Evolutionary conservation across 805 yeast species (phyloP).

Genomic region (Alloascoidea hylecoeti): DNA sequence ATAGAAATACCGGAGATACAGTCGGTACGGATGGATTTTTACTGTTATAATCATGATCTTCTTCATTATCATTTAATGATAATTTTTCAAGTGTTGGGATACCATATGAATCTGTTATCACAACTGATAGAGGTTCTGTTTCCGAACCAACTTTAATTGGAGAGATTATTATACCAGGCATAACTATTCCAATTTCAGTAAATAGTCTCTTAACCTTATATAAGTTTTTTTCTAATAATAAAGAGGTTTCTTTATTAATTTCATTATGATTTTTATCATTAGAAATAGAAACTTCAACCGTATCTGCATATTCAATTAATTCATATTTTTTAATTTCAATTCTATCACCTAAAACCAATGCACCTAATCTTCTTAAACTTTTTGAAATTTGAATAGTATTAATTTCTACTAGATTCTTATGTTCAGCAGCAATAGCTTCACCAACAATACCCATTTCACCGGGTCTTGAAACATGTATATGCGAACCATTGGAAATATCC

Average conservation of each 20-base stretch:
- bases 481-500: background rate
- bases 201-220: constrained; percentile 18
- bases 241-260: constrained; percentile 18
- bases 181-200: constrained; percentile 42
- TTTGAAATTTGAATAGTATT: constrained; percentile 14
- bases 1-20: constrained; percentile 34
- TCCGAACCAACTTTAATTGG: constrained; percentile 11
- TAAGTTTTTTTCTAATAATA: constrained; percentile 22
- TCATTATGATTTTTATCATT: constrained; percentile 11
- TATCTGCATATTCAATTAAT: constrained; percentile 34
- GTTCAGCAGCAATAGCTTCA: constrained; percentile 13
- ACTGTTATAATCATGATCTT: constrained; percentile 6
- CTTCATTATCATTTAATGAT: constrained; percentile 14
- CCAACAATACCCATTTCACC: constrained; percentile 9
- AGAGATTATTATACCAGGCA: constrained; percentile 34
- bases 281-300: constrained; percentile 19
- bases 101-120: constrained; percentile 16
- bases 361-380: constrained; percentile 24
- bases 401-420: constrained; percentile 7
- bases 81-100: constrained; percentile 25
- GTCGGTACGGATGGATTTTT: constrained; percentile 9
- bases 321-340: constrained; percentile 28
- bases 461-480: background rate
- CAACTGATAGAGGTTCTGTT: constrained; percentile 8
- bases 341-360: constrained; percentile 35